These are phyloP conservation scores for Aleurites moluccanus DNA, from an alignment of 441 rosid genomes.

Conservation along the genomic window DNA sequence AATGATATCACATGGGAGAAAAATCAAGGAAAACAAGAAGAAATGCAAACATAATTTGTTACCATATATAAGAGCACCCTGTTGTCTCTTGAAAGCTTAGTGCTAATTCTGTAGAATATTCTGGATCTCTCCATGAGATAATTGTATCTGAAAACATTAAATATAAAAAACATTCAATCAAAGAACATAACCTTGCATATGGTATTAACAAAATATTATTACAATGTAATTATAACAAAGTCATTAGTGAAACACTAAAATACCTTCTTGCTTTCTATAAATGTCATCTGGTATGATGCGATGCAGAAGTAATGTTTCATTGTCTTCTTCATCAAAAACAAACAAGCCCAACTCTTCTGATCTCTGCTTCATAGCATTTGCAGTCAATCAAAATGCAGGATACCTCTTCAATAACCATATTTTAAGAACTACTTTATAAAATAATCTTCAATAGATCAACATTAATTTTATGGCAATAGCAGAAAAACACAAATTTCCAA, in stretches of 20 bases:
- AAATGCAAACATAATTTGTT: constrained; percentile 20
- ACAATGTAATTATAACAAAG: neutral
- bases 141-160: constrained; percentile 68
- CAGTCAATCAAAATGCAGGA: constrained; percentile 25
- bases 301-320: constrained; percentile 85
- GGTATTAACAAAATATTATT: neutral
- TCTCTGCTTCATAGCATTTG: constrained; percentile 54
- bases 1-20: constrained; percentile 14
- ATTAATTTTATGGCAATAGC: constrained; percentile 14
- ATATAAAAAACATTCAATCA: constrained; percentile 19
- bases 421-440: neutral
- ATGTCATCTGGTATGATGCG: constrained; percentile 86
- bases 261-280: constrained; percentile 99
- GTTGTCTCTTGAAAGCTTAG: constrained; percentile 96
- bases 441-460: constrained; percentile 14
- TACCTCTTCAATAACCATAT: constrained; percentile 2
- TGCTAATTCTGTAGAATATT: constrained; percentile 83
- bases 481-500: constrained; percentile 7
- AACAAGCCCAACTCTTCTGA: constrained; percentile 82
- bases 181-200: neutral
- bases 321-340: constrained; percentile 94
- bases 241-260: constrained; percentile 4
- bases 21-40: constrained; percentile 14
- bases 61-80: constrained; percentile 98
- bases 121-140: constrained; percentile 98